Conservation (phyloP, 257 asterid genomes). For the Solanum paucissectum region DNA sequence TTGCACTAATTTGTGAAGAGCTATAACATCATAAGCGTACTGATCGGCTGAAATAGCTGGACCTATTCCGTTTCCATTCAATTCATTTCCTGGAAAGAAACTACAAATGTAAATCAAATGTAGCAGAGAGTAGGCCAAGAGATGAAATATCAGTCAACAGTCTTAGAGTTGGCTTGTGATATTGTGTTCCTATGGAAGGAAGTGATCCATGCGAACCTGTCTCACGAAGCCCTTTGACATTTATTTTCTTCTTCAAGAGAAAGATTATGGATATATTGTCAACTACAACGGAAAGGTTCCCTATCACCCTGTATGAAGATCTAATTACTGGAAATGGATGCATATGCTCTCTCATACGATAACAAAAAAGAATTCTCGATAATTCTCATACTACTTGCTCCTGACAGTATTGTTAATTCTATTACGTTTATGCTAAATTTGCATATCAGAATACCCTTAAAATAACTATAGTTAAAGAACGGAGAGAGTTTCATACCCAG, state of each 20-base stretch:
- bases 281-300: background rate
- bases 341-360: background rate
- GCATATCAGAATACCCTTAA: background rate
- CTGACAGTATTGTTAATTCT: background rate
- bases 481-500: slow-evolving; percentile 42
- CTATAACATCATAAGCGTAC: slow-evolving; percentile 39
- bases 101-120: background rate
- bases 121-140: background rate
- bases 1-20: slow-evolving; percentile 35
- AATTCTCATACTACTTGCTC: background rate
- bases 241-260: background rate
- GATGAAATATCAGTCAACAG: background rate
- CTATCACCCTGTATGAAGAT: background rate
- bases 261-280: background rate
- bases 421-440: background rate
- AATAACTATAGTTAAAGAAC: background rate
- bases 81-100: slow-evolving; percentile 55
- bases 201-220: background rate
- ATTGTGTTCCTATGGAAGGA: background rate
- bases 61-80: slow-evolving; percentile 72
- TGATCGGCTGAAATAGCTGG: slow-evolving; percentile 60
- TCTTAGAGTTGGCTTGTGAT: background rate
- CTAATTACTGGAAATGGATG: background rate
- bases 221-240: background rate
- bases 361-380: background rate